Percentiles rank a stretch among this genome's conserved stretches.
Evolutionary conservation across 2,329 filamentous ascomycete genomes (phyloP).

Genomic region (Dissoconium aciculare): DNA sequence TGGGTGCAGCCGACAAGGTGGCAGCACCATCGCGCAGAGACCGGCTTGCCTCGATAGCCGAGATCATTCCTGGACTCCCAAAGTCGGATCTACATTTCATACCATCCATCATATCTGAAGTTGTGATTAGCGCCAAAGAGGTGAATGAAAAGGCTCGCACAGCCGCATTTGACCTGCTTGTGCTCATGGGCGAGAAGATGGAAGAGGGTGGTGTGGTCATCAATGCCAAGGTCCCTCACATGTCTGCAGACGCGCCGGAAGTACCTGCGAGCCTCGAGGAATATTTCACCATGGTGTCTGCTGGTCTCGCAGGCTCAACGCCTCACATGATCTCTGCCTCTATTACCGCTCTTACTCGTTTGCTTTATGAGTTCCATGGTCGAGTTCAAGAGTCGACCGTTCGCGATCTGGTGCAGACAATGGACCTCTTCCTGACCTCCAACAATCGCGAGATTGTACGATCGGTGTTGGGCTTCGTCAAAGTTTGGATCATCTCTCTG

Average conservation of each 20-base stretch:
- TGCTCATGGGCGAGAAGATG: constrained; percentile 77
- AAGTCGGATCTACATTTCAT: constrained; percentile 78
- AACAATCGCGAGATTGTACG: constrained; percentile 96
- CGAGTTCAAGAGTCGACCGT: constrained; percentile 54
- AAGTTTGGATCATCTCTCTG: constrained; percentile 80
- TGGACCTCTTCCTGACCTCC: constrained; percentile 89
- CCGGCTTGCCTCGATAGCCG: constrained; percentile 65
- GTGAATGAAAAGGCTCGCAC: constrained; percentile 90
- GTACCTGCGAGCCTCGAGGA: constrained; percentile 77
- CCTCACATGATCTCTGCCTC: constrained; percentile 96
- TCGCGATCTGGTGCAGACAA: constrained; percentile 75
- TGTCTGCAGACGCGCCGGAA: constrained; percentile 61
- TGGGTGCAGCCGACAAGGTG: constrained; percentile 68
- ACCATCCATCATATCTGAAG: constrained; percentile 76
- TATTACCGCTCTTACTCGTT: constrained; percentile 87
- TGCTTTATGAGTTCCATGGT: constrained; percentile 79
- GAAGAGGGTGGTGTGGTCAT: constrained; percentile 59
- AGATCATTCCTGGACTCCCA: constrained; percentile 66
- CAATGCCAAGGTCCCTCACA: constrained; percentile 74
- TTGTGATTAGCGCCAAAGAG: constrained; percentile 93
- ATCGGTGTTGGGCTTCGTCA: constrained; percentile 88
- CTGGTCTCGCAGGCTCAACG: constrained; percentile 78
- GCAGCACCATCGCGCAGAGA: constrained; percentile 77
- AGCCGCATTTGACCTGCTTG: constrained; percentile 76
- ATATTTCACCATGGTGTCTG: constrained; percentile 96